Evolutionary conservation across 2,329 filamentous ascomycete genomes (phyloP).

Genomic region (Aspergillus sp.): DNA sequence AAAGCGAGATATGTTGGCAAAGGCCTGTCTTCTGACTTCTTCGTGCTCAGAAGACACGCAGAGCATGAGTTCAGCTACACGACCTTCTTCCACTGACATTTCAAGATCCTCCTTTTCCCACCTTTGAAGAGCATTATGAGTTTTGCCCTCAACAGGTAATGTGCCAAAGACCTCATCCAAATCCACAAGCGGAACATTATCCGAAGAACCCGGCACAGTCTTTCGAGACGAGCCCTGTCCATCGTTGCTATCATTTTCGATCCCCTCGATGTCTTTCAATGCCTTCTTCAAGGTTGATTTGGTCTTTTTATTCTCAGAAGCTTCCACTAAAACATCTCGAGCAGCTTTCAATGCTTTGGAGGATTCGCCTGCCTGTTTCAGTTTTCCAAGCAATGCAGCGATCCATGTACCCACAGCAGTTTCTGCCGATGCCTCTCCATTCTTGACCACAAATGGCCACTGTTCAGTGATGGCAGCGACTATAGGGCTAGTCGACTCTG

Average conservation of each 20-base stretch:
- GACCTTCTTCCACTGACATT: slow-evolving; percentile 72
- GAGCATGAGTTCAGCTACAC: slow-evolving; percentile 64
- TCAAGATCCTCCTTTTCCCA: slow-evolving; percentile 76
- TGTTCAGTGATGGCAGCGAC: slow-evolving; percentile 71
- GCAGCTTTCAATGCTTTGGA: slow-evolving; percentile 42
- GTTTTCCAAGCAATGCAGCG: slow-evolving; percentile 52
- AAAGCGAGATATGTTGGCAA: slow-evolving; percentile 33
- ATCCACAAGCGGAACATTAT: slow-evolving; percentile 29
- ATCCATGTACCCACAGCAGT: slow-evolving; percentile 55
- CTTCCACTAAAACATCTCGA: slow-evolving; percentile 40
- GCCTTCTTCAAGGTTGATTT: slow-evolving; percentile 35
- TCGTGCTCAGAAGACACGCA: slow-evolving; percentile 71
- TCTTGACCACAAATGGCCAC: slow-evolving; percentile 62
- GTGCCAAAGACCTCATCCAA: slow-evolving; percentile 51
- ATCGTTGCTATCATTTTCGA: slow-evolving; percentile 9
- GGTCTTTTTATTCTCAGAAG: slow-evolving; percentile 32
- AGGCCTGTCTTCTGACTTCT: slow-evolving; percentile 73
- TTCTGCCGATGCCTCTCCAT: slow-evolving; percentile 40
- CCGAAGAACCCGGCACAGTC: slow-evolving; percentile 5
- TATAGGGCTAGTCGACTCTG: slow-evolving; percentile 55
- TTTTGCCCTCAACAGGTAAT: slow-evolving; percentile 40
- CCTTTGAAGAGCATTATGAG: slow-evolving; percentile 44
- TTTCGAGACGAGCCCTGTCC: slow-evolving; percentile 8
- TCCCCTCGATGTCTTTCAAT: slow-evolving; percentile 13
- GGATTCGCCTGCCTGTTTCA: slow-evolving; percentile 51